These are phyloP conservation scores for Spergularia azorica DNA, from an alignment of 179 eudicot genomes.

Conservation along the genomic window DNA sequence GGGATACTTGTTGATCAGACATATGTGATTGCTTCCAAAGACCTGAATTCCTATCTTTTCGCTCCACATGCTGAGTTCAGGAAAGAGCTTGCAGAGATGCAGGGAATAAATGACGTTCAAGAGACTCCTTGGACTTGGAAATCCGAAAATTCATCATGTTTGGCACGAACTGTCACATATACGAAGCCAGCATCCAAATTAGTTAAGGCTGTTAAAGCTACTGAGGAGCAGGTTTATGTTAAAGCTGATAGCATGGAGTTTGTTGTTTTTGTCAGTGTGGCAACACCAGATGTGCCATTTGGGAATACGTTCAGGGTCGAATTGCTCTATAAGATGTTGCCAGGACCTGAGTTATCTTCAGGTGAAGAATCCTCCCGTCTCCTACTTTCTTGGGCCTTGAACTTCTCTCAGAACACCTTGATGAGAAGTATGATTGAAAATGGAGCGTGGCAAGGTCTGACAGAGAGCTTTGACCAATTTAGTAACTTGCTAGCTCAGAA, in stretches of 20 bases:
- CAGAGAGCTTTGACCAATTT: conserved; percentile 73
- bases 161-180: conserved; percentile 68
- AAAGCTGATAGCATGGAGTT: conserved; percentile 69
- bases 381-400: conserved; percentile 68
- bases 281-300: conserved; percentile 88
- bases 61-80: conserved; percentile 65
- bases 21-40: conserved; percentile 52
- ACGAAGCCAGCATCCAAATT: conserved; percentile 68
- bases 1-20: conserved; percentile 75
- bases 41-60: conserved; percentile 63
- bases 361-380: conserved; percentile 71
- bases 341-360: conserved; percentile 57
- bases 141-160: conserved; percentile 43
- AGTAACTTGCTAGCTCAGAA: conserved; percentile 52
- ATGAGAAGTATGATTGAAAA: conserved; percentile 81
- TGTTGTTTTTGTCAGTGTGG: conserved; percentile 54
- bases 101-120: conserved; percentile 62
- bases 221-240: conserved; percentile 73
- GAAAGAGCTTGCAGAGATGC: conserved; percentile 56
- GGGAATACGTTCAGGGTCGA: conserved; percentile 66
- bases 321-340: conserved; percentile 63
- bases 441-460: conserved; percentile 82
- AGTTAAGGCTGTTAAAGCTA: conserved; percentile 74
- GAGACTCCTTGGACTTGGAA: conserved; percentile 73
- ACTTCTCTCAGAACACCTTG: conserved; percentile 67